Conservation (phyloP, 768 basidiomycete species). For the Boletus eberwhitei region DNA sequence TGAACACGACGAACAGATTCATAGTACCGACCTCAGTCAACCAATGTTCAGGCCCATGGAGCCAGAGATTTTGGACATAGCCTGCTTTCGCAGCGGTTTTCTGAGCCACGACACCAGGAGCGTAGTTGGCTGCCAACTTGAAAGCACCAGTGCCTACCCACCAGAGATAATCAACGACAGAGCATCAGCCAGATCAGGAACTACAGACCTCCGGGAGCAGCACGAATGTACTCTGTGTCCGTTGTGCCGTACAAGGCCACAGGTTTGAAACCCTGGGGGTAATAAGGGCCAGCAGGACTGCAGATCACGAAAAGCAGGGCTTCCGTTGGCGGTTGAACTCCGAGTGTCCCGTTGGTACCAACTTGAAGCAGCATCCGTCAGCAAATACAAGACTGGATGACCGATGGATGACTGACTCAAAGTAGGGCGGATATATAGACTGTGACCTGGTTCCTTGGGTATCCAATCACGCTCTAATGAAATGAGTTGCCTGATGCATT, state of each 20-base stretch:
- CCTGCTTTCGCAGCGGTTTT: conserved; percentile 70
- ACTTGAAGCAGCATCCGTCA: conserved; percentile 44
- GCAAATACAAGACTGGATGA: background rate
- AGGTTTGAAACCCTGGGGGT: conserved; percentile 85
- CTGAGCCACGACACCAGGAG: conserved; percentile 84
- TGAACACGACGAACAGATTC: conserved; percentile 87
- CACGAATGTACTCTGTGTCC: conserved; percentile 63
- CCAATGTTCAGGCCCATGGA: conserved; percentile 61
- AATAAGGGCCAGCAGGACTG: conserved; percentile 74
- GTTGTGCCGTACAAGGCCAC: conserved; percentile 83
- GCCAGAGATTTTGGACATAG: conserved; percentile 88
- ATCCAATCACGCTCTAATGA: conserved; percentile 87
- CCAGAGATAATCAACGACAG: conserved; percentile 5
- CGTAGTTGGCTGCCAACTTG: conserved; percentile 89
- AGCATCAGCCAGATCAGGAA: background rate
- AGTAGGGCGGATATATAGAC: conserved; percentile 87
- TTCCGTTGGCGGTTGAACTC: conserved; percentile 58
- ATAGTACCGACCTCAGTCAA: conserved; percentile 80
- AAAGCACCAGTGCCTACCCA: conserved; percentile 72
- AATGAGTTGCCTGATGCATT: conserved; percentile 84
- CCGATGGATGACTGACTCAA: conserved; percentile 42
- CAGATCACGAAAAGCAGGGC: conserved; percentile 68
- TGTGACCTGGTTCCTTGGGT: conserved; percentile 82
- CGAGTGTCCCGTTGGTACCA: conserved; percentile 53
- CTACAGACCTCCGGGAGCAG: conserved; percentile 71